A percentile compares a stretch with the other conserved stretches of the same genome.
Conservation (phyloP, 345 rosid species). For the Salix koriyanagi region DNA sequence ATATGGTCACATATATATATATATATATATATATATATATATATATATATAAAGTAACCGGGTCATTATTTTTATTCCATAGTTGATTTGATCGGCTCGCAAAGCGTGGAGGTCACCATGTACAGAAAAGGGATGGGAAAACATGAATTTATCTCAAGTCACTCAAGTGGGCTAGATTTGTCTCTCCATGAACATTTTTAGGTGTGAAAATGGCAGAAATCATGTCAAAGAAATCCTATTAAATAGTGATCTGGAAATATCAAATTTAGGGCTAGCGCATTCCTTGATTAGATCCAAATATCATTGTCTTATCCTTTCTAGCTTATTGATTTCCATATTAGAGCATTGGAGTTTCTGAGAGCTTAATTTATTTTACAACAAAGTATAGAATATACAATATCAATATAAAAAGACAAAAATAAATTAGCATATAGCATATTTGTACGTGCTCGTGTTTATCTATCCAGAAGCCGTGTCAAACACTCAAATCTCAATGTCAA, state of each 20-base stretch:
- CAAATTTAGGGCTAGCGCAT: background rate
- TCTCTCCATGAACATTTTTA: background rate
- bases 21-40: too few species aligned
- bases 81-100: background rate
- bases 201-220: background rate
- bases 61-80: too few species aligned
- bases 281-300: background rate
- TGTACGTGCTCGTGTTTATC: background rate
- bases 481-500: conserved; percentile 23
- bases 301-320: too few species aligned
- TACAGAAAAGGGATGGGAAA: too few species aligned
- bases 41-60: too few species aligned
- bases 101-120: too few species aligned
- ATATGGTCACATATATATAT: background rate
- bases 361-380: background rate
- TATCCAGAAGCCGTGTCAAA: conserved; percentile 27
- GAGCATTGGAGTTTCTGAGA: background rate
- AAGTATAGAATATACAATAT: too few species aligned
- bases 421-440: background rate
- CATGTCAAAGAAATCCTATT: background rate
- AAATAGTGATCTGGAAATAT: background rate
- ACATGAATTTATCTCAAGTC: too few species aligned
- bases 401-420: background rate
- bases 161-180: too few species aligned
- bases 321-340: background rate